Conservation (phyloP, 2,329 filamentous ascomycete species). For the Exophiala sp. region DNA sequence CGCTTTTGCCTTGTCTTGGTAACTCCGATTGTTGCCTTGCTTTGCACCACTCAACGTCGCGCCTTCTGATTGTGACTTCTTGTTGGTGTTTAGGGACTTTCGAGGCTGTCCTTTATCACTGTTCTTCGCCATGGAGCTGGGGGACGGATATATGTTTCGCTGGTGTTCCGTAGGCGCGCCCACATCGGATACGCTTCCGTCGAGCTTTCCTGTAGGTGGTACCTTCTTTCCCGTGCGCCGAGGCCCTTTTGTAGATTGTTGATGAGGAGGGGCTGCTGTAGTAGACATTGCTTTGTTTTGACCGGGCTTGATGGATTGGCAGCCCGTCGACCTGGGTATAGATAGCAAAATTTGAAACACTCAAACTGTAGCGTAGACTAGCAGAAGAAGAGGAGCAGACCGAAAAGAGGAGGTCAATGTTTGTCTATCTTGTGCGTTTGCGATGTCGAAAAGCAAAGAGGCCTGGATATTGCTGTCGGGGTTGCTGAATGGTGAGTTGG, state of each 20-base stretch:
- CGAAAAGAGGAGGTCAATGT: slow-evolving; percentile 1
- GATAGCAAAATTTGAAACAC: slow-evolving; percentile 32
- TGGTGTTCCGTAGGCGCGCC: slow-evolving; percentile 8
- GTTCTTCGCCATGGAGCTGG: slow-evolving; percentile 9
- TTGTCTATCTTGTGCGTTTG: slow-evolving; percentile 27
- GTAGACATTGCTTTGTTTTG: slow-evolving; percentile 42
- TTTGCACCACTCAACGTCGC: slow-evolving; percentile 33
- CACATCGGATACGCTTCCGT: slow-evolving; percentile 19
- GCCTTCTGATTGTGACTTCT: slow-evolving; percentile 30
- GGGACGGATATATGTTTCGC: slow-evolving; percentile 13
- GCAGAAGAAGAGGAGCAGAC: slow-evolving; percentile 11
- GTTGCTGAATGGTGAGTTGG: slow-evolving; percentile 16
- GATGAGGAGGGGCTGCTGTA: slow-evolving; percentile 32
- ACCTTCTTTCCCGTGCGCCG: slow-evolving; percentile 45
- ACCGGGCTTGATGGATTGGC: slow-evolving; percentile 45
- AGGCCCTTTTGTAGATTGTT: slow-evolving; percentile 33
- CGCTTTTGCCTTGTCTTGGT: slow-evolving; percentile 31
- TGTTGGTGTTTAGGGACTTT: slow-evolving; percentile 32
- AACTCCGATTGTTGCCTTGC: slow-evolving; percentile 33
- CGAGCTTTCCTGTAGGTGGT: slow-evolving; percentile 34
- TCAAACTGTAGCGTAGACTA: slow-evolving; percentile 18
- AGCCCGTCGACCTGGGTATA: slow-evolving; percentile 35
- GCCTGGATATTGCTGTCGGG: slow-evolving; percentile 20
- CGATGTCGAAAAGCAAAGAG: slow-evolving; percentile 23
- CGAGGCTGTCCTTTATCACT: slow-evolving; percentile 34